These are phyloP conservation scores for Hypsizygus marmoreus DNA, from an alignment of 768 basidiomycete genomes.

Conservation along the genomic window DNA sequence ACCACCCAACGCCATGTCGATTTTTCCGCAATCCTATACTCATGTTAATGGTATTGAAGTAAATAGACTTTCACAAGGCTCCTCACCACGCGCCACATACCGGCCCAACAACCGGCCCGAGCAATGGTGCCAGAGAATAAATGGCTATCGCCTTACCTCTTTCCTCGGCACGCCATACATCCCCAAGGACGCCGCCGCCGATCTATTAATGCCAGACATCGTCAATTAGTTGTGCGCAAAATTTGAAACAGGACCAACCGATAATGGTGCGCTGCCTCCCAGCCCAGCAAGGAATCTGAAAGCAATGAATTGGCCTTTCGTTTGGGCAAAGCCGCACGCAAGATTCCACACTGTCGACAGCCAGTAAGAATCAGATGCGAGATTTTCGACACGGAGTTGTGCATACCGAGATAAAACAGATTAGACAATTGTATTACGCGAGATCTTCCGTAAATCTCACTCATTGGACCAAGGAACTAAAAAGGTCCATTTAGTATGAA, in stretches of 20 bases:
- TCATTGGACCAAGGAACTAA: conserved; percentile 59
- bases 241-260: conserved; percentile 46
- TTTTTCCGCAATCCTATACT: conserved; percentile 57
- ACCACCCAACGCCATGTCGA: conserved; percentile 77
- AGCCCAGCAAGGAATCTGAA: conserved; percentile 73
- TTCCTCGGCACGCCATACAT: conserved; percentile 62
- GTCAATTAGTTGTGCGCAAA: conserved; percentile 20
- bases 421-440: conserved; percentile 63
- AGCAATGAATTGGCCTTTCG: conserved; percentile 55
- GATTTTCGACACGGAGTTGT: neutral
- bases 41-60: too few relatives aligned
- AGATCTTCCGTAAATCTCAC: conserved; percentile 72
- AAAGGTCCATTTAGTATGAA: too few relatives aligned
- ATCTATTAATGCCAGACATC: conserved; percentile 36
- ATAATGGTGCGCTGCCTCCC: conserved; percentile 71
- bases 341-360: conserved; percentile 54
- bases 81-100: conserved; percentile 61
- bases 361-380: neutral
- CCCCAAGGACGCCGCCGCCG: conserved; percentile 67
- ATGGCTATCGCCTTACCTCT: conserved; percentile 65
- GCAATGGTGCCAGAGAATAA: conserved; percentile 63
- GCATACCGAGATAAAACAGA: conserved; percentile 63
- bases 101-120: conserved; percentile 68
- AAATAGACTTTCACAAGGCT: too few relatives aligned
- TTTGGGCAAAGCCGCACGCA: conserved; percentile 65